Base-by-base conservation (phyloP, 2,329 filamentous ascomycete species). In the Phaeosphaeriaceae sp. region DNA sequence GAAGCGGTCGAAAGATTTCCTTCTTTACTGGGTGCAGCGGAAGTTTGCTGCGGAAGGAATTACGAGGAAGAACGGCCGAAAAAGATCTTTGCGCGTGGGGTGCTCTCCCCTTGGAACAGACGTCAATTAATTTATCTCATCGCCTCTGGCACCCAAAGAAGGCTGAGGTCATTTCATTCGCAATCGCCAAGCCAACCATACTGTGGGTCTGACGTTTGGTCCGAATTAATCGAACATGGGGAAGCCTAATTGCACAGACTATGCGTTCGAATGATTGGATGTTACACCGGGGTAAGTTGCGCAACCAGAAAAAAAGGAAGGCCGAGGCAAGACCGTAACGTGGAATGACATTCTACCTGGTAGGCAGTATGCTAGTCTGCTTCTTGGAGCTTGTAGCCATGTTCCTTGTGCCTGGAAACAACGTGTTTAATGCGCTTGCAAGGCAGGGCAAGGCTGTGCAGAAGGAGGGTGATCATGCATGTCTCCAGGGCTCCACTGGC, bases 41-140 rank as follows among this genome's bases (percentile, higher is more conserved):
- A 36, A 15, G 42, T 37, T 21, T 15, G 11, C 15, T n/a, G 2
- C 17, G 15, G 21, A 20, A 13, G 12, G 6, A n/a, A 11, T 20
- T 13, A 6, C n/a, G 4, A 37, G 21, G 16, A 38, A 32, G 26
- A 38, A 30, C 32, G n/a, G 23, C 42, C 23, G 42, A 38, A 23
- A 12, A 17, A 37, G 23, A 38, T 38, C 37, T 20, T 13, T 28
- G 20, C 28, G 20, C 26, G 42, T 45, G 42, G 42, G 38, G 42
- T 26, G 32, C 34, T 13, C 38, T 38, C 42, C 33, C 42, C 42
- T 45, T 45, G 23, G 23, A 45, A 38, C 23, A 15, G 17, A 18
- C 26, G 34, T 34, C 18, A 41, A 28, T 45, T 23, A 29, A 35
- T 39, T 29, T 21, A 42, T 15, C 26, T n/a, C 36, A n/a, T 26